Percentiles rank a stretch among this genome's conserved stretches.
phyloP scores from a whole-genome alignment of 192 early-diverging fungal species.

The Podila epigama region DNA sequence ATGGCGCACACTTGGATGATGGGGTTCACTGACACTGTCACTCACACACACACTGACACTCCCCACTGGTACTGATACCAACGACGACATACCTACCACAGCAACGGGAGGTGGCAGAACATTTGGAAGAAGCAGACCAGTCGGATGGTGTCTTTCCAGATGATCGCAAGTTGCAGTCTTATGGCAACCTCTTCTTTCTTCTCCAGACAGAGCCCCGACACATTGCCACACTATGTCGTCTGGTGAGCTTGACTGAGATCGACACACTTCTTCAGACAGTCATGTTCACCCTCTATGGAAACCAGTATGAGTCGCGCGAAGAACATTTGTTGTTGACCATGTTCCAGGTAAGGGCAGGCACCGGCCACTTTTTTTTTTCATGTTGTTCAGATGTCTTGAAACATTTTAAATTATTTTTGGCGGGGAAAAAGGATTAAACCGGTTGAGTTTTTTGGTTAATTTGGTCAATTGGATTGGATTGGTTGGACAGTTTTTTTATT shows the following conservation, averaged over 20 bases:
- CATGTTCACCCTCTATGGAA: constrained; percentile 96
- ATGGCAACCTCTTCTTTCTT: constrained; percentile 93
- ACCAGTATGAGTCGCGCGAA: constrained; percentile 96
- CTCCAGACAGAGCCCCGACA: constrained; percentile 92
- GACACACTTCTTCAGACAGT: constrained; percentile 94
- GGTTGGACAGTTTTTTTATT: too few species aligned
- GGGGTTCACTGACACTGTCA: neutral
- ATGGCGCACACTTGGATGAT: too few species aligned
- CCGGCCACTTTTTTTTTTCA: neutral
- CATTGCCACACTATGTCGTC: constrained; percentile 84
- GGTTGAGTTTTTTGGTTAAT: too few species aligned
- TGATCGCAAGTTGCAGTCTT: constrained; percentile 83
- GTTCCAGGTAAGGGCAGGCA: constrained; percentile 76
- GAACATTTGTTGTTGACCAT: constrained; percentile 94
- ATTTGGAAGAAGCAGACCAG: constrained; percentile 70
- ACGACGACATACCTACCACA: constrained; percentile 18
- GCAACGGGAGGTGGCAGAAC: constrained; percentile 79
- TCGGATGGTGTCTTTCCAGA: constrained; percentile 68
- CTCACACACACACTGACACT: neutral
- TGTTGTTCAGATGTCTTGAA: too few species aligned
- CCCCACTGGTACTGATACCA: neutral
- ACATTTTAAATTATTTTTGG: neutral
- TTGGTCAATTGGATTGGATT: too few species aligned
- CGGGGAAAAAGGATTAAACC: too few species aligned
- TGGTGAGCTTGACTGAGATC: constrained; percentile 89